phyloP scores from a whole-genome alignment of 495 filamentous ascomycete genomes.

The Aspergillus olivimuriae region DNA sequence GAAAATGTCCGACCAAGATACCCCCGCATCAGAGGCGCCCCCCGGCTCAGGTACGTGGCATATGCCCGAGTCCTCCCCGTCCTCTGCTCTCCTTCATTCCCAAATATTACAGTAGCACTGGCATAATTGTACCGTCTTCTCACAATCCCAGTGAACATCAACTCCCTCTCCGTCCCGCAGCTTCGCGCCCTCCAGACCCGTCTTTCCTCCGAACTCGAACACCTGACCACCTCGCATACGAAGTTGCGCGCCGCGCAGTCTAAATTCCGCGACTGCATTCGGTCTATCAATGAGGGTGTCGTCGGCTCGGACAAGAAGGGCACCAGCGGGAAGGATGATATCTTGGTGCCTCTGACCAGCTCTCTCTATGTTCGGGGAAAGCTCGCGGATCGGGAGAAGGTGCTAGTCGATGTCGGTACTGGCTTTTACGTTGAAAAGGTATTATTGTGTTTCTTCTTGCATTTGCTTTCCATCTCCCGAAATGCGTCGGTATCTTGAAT shows the following conservation, averaged over 20 bases:
- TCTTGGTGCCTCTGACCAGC: constrained; percentile 86
- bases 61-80: neutral
- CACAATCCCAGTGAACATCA: constrained; percentile 55
- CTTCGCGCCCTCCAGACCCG: constrained; percentile 78
- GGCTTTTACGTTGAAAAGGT: constrained; percentile 97
- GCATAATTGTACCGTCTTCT: neutral
- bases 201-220: constrained; percentile 89
- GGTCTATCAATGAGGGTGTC: constrained; percentile 58
- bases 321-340: constrained; percentile 38
- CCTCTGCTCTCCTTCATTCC: neutral
- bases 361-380: constrained; percentile 89
- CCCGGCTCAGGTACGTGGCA: constrained; percentile 12
- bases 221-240: constrained; percentile 80
- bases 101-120: neutral
- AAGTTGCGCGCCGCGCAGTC: constrained; percentile 83
- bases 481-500: neutral
- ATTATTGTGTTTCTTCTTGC: no score
- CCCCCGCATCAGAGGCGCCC: constrained; percentile 16
- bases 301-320: constrained; percentile 34
- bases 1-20: constrained; percentile 14
- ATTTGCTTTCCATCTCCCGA: neutral
- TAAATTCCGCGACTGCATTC: constrained; percentile 87
- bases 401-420: constrained; percentile 92
- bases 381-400: constrained; percentile 67
- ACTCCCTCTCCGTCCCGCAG: constrained; percentile 48